phyloP scores from a whole-genome alignment of 2,329 filamentous ascomycete species.

The Pezicula neosporulosa region DNA sequence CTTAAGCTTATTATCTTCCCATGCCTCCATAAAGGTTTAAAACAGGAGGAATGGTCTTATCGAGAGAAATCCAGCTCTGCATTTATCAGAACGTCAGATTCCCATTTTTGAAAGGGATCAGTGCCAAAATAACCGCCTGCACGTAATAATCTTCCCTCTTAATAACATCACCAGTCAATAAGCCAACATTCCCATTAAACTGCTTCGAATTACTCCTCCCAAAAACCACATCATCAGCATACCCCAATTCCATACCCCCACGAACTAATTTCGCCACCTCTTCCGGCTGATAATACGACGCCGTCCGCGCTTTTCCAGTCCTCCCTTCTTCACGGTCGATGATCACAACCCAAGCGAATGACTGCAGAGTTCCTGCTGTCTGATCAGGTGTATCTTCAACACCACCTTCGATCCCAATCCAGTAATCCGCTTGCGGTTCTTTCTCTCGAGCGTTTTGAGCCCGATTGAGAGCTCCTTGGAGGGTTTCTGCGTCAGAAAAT shows the following conservation, averaged over 20 bases:
- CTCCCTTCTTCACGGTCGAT: conserved; percentile 22
- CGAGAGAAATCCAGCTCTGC: too few species aligned
- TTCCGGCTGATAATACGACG: conserved; percentile 33
- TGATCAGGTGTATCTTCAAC: conserved; percentile 26
- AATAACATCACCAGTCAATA: conserved; percentile 35
- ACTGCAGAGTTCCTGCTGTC: conserved; percentile 23
- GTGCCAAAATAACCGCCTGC: conserved; percentile 36
- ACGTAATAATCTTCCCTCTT: conserved; percentile 34
- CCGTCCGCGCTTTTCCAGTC: conserved; percentile 34
- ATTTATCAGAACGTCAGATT: conserved; percentile 27
- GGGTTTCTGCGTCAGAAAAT: conserved; percentile 34
- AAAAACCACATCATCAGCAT: conserved; percentile 36
- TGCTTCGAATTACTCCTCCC: conserved; percentile 35
- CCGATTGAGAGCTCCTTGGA: conserved; percentile 35
- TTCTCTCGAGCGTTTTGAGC: conserved; percentile 28
- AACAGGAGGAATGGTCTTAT: too few species aligned
- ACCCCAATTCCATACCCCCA: conserved; percentile 35
- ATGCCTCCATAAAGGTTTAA: too few species aligned
- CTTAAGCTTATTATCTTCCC: too few species aligned
- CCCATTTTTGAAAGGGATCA: conserved; percentile 37
- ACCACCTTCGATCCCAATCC: conserved; percentile 39
- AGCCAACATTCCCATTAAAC: conserved; percentile 35
- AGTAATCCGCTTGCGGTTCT: conserved; percentile 33
- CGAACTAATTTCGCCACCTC: conserved; percentile 33
- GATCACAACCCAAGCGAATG: conserved; percentile 39